A percentile compares a stretch with the other conserved stretches of the same genome.
Evolutionary conservation across 495 filamentous ascomycete species (phyloP).

Genomic region (Pyrenula aspistea): DNA sequence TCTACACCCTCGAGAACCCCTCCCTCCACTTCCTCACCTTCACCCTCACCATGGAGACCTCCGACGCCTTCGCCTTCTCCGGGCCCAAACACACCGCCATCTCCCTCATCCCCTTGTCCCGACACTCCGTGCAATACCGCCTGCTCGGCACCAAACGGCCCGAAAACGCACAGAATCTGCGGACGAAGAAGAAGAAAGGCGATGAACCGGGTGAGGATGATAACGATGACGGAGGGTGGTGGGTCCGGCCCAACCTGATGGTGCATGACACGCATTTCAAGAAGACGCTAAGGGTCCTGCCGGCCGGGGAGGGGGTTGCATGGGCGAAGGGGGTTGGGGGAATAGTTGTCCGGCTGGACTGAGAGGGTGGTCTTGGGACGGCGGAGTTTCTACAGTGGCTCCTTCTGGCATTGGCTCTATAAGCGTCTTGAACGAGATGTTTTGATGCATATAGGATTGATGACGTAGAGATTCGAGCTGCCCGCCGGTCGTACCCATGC

Average conservation of each 20-base stretch:
- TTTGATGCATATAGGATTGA: too few species aligned
- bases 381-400: too few species aligned
- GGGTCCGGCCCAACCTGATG: conserved; percentile 61
- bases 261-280: conserved; percentile 85
- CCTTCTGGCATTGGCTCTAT: too few species aligned
- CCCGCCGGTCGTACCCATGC: too few species aligned
- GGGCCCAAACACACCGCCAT: conserved; percentile 69
- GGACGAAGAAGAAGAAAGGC: conserved; percentile 11
- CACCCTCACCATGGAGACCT: conserved; percentile 80
- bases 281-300: conserved; percentile 64
- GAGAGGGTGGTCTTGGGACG: too few species aligned
- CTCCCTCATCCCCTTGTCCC: conserved; percentile 66
- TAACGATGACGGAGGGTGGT: conserved; percentile 40
- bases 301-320: conserved; percentile 44
- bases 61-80: conserved; percentile 85
- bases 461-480: too few species aligned
- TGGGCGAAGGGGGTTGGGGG: background rate
- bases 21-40: conserved; percentile 91
- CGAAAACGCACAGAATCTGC: conserved; percentile 14
- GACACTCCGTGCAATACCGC: conserved; percentile 56
- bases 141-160: conserved; percentile 36
- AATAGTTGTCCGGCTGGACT: background rate
- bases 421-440: too few species aligned
- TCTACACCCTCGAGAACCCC: conserved; percentile 80
- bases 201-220: conserved; percentile 16